These are phyloP conservation scores for Cladosporium oxysporum DNA, from an alignment of 2,329 filamentous ascomycete genomes.

Conservation along the genomic window DNA sequence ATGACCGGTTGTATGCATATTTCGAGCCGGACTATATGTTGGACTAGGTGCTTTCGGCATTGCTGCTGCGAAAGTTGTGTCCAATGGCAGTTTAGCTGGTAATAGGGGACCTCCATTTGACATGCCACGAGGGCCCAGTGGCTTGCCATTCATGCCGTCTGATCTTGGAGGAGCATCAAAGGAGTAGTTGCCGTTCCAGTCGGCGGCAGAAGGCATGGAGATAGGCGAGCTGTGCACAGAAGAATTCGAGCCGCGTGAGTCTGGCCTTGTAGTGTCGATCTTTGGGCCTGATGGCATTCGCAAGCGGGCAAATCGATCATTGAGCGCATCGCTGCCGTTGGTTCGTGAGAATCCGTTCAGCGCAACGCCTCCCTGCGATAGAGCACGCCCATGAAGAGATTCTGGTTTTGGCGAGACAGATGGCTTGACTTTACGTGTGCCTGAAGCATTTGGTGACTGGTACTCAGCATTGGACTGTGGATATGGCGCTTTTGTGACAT, in stretches of 20 bases:
- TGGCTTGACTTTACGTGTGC: constrained; percentile 31
- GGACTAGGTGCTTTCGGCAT: constrained; percentile 73
- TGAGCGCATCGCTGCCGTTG: constrained; percentile 47
- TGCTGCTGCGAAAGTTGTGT: constrained; percentile 54
- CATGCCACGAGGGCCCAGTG: constrained; percentile 57
- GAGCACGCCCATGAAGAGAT: constrained; percentile 62
- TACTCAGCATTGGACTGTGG: constrained; percentile 14
- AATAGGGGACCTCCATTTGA: constrained; percentile 40
- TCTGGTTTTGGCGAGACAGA: constrained; percentile 62
- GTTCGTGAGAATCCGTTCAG: constrained; percentile 32
- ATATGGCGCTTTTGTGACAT: constrained; percentile 20
- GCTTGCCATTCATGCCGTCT: constrained; percentile 29
- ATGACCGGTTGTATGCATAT: constrained; percentile 65
- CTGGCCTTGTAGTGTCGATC: constrained; percentile 25
- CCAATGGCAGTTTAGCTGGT: constrained; percentile 51
- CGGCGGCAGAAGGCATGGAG: constrained; percentile 45
- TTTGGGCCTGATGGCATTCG: constrained; percentile 23
- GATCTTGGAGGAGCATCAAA: constrained; percentile 26
- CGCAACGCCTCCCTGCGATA: constrained; percentile 40
- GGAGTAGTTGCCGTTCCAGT: constrained; percentile 34
- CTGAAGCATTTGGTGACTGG: constrained; percentile 15
- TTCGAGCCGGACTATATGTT: constrained; percentile 76
- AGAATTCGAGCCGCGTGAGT: constrained; percentile 33
- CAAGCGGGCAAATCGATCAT: constrained; percentile 37
- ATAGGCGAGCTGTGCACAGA: constrained; percentile 35